Percentiles rank a stretch among this genome's conserved stretches.
Evolutionary conservation across 2,329 filamentous ascomycete species (phyloP).

Genomic region (Fusarium sp.): DNA sequence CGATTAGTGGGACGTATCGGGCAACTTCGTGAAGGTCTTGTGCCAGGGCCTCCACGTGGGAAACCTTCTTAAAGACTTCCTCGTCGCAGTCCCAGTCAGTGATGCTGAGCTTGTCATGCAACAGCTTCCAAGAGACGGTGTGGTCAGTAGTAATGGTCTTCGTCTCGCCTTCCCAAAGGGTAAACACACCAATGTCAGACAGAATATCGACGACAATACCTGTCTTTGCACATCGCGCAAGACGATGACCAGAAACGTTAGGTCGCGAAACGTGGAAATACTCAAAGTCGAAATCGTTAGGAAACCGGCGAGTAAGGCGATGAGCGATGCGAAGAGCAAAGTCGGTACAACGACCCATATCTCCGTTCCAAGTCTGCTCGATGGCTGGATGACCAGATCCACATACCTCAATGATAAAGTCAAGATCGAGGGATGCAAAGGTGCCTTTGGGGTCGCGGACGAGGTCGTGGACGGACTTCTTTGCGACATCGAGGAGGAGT

Average conservation of each 20-base stretch:
- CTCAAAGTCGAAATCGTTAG: neutral
- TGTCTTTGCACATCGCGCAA: neutral
- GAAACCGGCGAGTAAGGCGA: neutral
- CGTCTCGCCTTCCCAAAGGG: neutral
- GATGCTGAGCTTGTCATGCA: neutral
- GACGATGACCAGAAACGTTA: neutral
- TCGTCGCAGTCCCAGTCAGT: neutral
- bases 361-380: neutral
- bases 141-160: neutral
- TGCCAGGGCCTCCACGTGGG: neutral
- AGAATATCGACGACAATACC: neutral
- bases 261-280: neutral
- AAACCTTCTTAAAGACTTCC: neutral
- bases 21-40: neutral
- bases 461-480: neutral
- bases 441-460: neutral
- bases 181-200: neutral
- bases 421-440: neutral
- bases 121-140: neutral
- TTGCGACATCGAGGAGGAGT: neutral
- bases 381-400: neutral
- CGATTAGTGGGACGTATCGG: fast-evolving
- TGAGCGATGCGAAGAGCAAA: neutral
- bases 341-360: neutral
- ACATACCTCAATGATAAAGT: neutral